Evolutionary conservation across 305 asterid species (phyloP).

Genomic region (Fraxinus platypoda): DNA sequence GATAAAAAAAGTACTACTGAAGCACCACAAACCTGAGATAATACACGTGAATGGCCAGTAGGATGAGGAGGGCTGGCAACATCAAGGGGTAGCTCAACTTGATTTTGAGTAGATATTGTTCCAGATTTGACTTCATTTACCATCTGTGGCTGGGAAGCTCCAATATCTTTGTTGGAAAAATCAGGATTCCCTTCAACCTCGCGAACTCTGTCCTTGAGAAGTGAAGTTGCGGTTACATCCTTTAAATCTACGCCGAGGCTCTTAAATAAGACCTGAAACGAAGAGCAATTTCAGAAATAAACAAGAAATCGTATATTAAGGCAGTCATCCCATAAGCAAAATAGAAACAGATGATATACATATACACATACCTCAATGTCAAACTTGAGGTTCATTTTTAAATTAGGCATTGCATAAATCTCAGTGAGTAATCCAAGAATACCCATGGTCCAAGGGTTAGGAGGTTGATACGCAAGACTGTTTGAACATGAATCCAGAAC

Average conservation of each 20-base stretch:
- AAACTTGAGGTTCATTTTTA: conserved; percentile 97
- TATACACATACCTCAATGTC: conserved; percentile 77
- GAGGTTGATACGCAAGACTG: conserved; percentile 97
- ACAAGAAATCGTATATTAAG: neutral
- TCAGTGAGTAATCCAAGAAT: conserved; percentile 93
- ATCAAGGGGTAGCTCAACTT: conserved; percentile 76
- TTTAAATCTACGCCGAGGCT: conserved; percentile 87
- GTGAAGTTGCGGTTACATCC: conserved; percentile 80
- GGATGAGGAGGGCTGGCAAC: conserved; percentile 60
- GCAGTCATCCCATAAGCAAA: neutral
- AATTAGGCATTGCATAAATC: conserved; percentile 94
- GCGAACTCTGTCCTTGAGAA: conserved; percentile 73
- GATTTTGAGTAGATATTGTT: conserved; percentile 60
- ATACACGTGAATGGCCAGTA: conserved; percentile 62
- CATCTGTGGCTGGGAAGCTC: conserved; percentile 65
- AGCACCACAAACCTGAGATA: conserved; percentile 63
- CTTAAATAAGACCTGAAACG: conserved; percentile 86
- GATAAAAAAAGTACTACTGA: neutral
- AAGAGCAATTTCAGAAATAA: conserved; percentile 19
- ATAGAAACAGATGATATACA: neutral
- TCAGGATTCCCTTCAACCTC: conserved; percentile 98
- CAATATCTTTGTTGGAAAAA: conserved; percentile 76
- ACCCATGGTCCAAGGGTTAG: conserved; percentile 99
- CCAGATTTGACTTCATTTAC: conserved; percentile 73
- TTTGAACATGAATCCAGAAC: conserved; percentile 87